Evolutionary conservation across 202 grass and related monocot genomes (phyloP).

Genomic region (Schoenoplectus tabernaemontani): DNA sequence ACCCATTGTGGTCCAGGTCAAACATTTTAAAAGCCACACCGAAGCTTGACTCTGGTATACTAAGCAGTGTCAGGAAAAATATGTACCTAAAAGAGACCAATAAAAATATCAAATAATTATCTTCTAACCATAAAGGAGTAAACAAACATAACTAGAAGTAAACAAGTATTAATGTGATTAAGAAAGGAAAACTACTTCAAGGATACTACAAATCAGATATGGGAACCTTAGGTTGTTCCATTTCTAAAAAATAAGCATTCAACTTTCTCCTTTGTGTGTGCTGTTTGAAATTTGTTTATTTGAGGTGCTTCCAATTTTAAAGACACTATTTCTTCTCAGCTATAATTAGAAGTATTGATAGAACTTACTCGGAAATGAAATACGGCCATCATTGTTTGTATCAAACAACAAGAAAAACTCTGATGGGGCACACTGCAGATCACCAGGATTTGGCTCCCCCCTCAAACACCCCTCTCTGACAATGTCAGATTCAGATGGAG

Average conservation of each 20-base stretch:
- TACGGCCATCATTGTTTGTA: slow-evolving; percentile 81
- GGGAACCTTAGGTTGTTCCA: neutral
- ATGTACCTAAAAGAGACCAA: slow-evolving; percentile 63
- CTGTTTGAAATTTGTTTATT: neutral
- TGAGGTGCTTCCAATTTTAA: neutral
- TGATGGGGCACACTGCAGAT: slow-evolving; percentile 68
- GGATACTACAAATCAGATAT: neutral
- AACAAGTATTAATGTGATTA: neutral
- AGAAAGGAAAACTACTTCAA: neutral
- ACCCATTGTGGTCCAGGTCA: slow-evolving; percentile 79
- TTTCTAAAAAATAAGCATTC: neutral
- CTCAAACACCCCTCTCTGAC: slow-evolving; percentile 64
- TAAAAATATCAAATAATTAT: slow-evolving; percentile 15
- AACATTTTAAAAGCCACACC: slow-evolving; percentile 95
- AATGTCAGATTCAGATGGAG: slow-evolving; percentile 74
- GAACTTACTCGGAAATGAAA: slow-evolving; percentile 97
- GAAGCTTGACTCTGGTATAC: slow-evolving; percentile 81
- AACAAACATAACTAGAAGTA: neutral
- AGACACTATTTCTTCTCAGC: too few species aligned
- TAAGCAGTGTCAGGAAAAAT: slow-evolving; percentile 92
- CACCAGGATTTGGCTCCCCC: slow-evolving; percentile 63
- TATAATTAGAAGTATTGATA: neutral
- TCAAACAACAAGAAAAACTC: slow-evolving; percentile 78
- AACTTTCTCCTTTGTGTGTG: slow-evolving; percentile 2
- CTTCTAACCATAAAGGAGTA: neutral